Base-by-base conservation (phyloP, 75 land plant species). In the Selaginella moellendorffii region DNA sequence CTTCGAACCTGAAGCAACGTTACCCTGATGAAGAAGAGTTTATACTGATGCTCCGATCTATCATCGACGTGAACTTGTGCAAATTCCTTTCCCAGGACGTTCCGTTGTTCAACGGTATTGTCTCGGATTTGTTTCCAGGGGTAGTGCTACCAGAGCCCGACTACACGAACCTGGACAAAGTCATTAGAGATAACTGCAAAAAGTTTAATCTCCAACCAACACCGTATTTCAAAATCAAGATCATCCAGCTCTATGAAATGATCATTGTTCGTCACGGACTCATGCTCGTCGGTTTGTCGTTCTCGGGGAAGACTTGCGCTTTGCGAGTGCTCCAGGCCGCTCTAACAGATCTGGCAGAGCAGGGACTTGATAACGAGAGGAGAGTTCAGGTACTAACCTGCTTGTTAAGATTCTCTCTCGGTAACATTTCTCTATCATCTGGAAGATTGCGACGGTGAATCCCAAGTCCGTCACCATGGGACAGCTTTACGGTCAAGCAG, bases 401-500 rank as follows among this genome's bases (percentile, higher is more conserved):
- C 1, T 62, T n/a, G n/a, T n/a, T n/a, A n/a, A n/a, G n/a, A n/a
- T n/a, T n/a, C n/a, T n/a, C n/a, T n/a, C n/a, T n/a, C n/a, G n/a
- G n/a, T n/a, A n/a, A 36, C 46, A 5, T 36, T 14, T 36, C 14
- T 36, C 14, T 36, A 36, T 36, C 54, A n/a, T n/a, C n/a, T n/a
- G n/a, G n/a, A n/a, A 75, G 77, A 65, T 75, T 12, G 58, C 77
- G 0, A 59, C 66, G 1, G 73, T 75, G 9, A 75, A 75, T 61
- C 77, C 77, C 8, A 75, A 75, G 65, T 75, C 77, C 25, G 73
- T 75, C 18, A 75, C 77, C 18, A 75, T 75, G 77, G 77, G 77
- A 23, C 77, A 75, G 29, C 52, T 75, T 2, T 75, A 75, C 58
- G 77, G 77, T 9, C 73, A 75, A 75, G 68, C 65, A 0, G 77